Conservation (phyloP, 495 filamentous ascomycete species). For the Pyrenula massariospora region DNA sequence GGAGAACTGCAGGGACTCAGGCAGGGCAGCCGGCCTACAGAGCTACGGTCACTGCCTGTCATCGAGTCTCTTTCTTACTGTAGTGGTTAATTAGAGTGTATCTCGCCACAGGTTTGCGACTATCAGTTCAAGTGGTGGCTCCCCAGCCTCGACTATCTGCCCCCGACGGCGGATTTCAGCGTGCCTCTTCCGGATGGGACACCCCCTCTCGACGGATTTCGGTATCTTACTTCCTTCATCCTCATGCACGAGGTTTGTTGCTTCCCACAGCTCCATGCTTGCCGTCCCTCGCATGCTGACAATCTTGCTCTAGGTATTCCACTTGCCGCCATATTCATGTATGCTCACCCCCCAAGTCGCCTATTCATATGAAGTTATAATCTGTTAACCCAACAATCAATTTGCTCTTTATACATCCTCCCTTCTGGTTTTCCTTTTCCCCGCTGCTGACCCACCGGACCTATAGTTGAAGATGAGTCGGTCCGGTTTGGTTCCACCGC, state of each 20-base stretch:
- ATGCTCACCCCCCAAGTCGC: not conserved
- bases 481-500: not conserved
- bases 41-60: not conserved
- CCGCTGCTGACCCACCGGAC: not conserved
- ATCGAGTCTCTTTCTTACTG: not conserved
- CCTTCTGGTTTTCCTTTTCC: not conserved
- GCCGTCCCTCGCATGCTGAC: not conserved
- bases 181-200: not conserved
- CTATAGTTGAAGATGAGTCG: not conserved
- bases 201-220: not conserved
- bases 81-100: not conserved
- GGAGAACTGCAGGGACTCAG: not conserved
- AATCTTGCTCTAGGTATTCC: not conserved
- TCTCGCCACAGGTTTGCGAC: not conserved
- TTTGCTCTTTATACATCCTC: not conserved
- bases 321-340: not conserved
- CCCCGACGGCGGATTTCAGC: not conserved
- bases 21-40: not conserved
- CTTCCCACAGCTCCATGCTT: not conserved
- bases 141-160: not conserved
- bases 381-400: not conserved
- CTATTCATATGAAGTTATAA: not conserved
- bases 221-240: not conserved
- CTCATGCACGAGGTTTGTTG: not conserved
- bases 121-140: not conserved